Evolutionary conservation across 2,329 filamentous ascomycete genomes (phyloP).

Genomic region (Arthrinium puccinioides): DNA sequence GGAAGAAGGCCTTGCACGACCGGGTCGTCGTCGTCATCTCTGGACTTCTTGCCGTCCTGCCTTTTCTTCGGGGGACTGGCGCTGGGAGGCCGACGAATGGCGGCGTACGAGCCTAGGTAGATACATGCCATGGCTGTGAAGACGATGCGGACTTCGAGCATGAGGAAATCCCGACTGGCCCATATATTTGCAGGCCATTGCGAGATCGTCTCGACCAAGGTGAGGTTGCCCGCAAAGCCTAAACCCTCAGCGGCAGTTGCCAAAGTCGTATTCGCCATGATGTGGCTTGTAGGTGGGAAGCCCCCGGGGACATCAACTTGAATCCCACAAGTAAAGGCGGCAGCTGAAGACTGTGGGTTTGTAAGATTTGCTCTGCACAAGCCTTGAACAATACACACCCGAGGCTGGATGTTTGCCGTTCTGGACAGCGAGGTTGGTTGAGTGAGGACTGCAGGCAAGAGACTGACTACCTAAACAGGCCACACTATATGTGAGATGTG

Average conservation of each 20-base stretch:
- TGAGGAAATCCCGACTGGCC: slow-evolving; percentile 30
- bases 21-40: slow-evolving; percentile 40
- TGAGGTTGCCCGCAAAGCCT: slow-evolving; percentile 12
- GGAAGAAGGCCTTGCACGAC: slow-evolving; percentile 58
- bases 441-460: no score
- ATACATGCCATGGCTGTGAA: slow-evolving; percentile 74
- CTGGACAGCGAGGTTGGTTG: no score
- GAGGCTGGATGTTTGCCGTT: no score
- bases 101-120: slow-evolving; percentile 77
- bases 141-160: slow-evolving; percentile 41
- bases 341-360: no score
- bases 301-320: not conserved
- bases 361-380: no score
- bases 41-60: slow-evolving; percentile 28
- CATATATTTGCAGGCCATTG: slow-evolving; percentile 20
- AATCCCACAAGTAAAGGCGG: no score
- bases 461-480: no score
- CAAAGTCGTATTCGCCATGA: slow-evolving; percentile 9
- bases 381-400: no score
- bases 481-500: no score
- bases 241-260: slow-evolving; percentile 17
- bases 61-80: slow-evolving; percentile 54
- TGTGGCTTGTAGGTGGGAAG: not conserved
- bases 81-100: slow-evolving; percentile 74
- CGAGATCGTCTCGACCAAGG: slow-evolving; percentile 19